Percentiles rank a stretch among this genome's conserved stretches.
Conservation (phyloP, 225 moss, liverwort and hornwort species). For the Neckera pumila region DNA sequence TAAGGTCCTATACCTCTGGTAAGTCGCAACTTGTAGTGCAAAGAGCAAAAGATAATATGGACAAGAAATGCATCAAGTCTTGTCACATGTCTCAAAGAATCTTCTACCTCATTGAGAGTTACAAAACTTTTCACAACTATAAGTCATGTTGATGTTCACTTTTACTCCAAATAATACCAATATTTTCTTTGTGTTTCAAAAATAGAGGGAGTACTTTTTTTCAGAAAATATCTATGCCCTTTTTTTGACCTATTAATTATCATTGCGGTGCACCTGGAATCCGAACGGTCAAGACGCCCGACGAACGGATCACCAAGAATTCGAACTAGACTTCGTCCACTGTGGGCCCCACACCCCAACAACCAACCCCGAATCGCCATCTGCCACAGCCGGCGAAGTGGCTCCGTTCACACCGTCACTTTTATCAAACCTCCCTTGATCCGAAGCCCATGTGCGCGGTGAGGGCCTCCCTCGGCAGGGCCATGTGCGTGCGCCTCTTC, state of each 20-base stretch:
- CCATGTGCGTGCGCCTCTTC: not conserved
- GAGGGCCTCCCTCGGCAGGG: not conserved
- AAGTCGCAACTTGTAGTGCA: fast-evolving
- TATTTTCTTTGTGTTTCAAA: too few species aligned
- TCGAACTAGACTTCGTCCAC: not conserved
- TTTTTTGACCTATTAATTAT: not conserved
- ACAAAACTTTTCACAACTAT: too few species aligned
- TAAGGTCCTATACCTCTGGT: fast-evolving
- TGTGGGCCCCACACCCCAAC: not conserved
- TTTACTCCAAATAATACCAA: not conserved
- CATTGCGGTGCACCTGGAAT: not conserved
- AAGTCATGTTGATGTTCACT: not conserved
- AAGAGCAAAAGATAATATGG: not conserved
- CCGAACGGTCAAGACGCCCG: not conserved
- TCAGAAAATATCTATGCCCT: not conserved
- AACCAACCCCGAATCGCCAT: not conserved
- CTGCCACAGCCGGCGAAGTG: not conserved
- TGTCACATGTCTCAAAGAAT: fast-evolving
- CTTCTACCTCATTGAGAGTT: too few species aligned
- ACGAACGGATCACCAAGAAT: not conserved
- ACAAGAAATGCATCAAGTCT: not conserved
- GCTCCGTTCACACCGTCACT: not conserved
- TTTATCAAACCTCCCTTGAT: not conserved
- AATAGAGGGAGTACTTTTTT: not conserved
- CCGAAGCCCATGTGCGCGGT: not conserved